Base-by-base conservation (phyloP, 768 basidiomycete species). In the Rhodotorula sphaerocarpa region DNA sequence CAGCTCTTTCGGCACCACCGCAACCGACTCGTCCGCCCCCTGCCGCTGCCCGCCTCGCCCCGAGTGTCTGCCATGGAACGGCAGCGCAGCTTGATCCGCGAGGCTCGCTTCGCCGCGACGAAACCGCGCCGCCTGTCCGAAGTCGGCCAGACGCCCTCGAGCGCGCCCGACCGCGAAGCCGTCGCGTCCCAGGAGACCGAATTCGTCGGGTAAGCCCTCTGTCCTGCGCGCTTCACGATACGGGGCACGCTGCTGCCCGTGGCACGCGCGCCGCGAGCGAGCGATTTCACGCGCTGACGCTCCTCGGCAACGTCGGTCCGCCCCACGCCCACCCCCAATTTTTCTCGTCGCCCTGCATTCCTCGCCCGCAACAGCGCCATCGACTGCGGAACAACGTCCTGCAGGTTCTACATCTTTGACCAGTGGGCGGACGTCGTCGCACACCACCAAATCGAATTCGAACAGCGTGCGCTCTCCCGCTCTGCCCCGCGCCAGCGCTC, bases 371-470 rank as follows among this genome's bases (percentile, higher is more conserved):
- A 36, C 62, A 70, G 70, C 34, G 59, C 69, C 27, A 56, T 72
- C 57, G 71, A 72, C 61, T 63, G 61, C 47, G 71, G 71, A 14
- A 72, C 71, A 20, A 70, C 66, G 14, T 66, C 64, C 15, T 65
- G 62, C 51, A 55, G 70, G n/a, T 70, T 70, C 70, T 71, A 67
- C 70, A 68, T 71, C 69, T 71, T 71, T 46, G 70, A 70, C 51
- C 70, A 67, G 55, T 62, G 63, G 63, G 69, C 63, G 3, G 66
- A 71, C 41, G 69, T 70, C 70, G 77, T 96, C 60, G 86, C 87
- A 5, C 84, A 90, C 75, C 84, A 88, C 73, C 93, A 97, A 76
- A 79, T 84, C 18, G 93, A 97, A 75, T 96, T 96, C 74, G 84
- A 88, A 50, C 92, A 96, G 73, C 58, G 66, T 67, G 57, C 43